Evolutionary conservation across 1,139 yeast species (phyloP).

Genomic region (Blastobotrys elegans): DNA sequence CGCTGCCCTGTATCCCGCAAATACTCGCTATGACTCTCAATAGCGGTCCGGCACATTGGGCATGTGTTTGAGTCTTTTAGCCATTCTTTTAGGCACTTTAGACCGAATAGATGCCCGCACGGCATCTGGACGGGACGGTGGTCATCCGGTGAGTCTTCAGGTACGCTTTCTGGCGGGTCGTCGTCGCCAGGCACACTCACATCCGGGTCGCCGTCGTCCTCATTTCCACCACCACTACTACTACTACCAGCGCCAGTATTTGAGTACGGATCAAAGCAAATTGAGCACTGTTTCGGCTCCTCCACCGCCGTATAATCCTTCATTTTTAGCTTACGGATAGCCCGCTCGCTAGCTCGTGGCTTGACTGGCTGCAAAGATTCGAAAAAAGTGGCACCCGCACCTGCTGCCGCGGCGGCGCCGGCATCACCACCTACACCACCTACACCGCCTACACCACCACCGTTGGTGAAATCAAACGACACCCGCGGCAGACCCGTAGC

Average conservation of each 20-base stretch:
- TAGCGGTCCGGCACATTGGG: slow-evolving; percentile 68
- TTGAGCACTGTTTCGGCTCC: slow-evolving; percentile 32
- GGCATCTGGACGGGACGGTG: slow-evolving; percentile 73
- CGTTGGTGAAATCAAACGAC: neutral
- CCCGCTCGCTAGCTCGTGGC: slow-evolving; percentile 31
- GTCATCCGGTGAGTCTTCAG: slow-evolving; percentile 11
- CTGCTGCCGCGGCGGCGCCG: neutral
- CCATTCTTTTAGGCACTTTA: slow-evolving; percentile 73
- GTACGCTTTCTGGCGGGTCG: slow-evolving; percentile 18
- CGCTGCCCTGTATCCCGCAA: slow-evolving; percentile 23
- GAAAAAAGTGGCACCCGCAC: neutral
- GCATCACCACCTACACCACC: neutral
- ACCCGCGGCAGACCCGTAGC: neutral
- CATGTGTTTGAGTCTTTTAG: slow-evolving; percentile 62
- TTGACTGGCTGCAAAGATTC: slow-evolving; percentile 16
- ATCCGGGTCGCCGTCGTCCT: slow-evolving; percentile 18
- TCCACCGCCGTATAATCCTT: slow-evolving; percentile 26
- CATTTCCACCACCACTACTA: too few relatives aligned
- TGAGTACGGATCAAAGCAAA: slow-evolving; percentile 33
- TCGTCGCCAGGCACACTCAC: slow-evolving; percentile 15
- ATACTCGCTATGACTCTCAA: slow-evolving; percentile 37
- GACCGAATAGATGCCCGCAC: slow-evolving; percentile 76
- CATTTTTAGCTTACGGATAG: slow-evolving; percentile 26
- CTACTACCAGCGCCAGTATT: too few relatives aligned
- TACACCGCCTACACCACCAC: neutral